phyloP scores from a whole-genome alignment of 441 rosid genomes.

The Erysimum cheiri region DNA sequence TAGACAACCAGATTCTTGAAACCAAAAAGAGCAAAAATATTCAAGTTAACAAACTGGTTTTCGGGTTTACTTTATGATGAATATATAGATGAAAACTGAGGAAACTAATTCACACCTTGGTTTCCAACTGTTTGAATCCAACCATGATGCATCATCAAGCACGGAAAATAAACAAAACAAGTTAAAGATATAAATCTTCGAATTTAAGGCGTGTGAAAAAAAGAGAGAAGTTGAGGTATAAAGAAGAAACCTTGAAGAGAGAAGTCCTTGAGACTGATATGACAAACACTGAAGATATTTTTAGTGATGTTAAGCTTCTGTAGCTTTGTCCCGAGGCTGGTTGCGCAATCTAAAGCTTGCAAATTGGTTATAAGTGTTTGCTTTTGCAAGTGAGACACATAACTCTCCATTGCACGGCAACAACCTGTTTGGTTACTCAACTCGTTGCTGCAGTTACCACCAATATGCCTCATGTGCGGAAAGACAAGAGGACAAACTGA shows the following conservation, averaged over 20 bases:
- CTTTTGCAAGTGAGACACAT: slow-evolving; percentile 88
- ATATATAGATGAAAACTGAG: neutral
- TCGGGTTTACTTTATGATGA: neutral
- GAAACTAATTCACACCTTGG: slow-evolving; percentile 30
- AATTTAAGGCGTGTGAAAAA: neutral
- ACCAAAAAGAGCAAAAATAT: slow-evolving; percentile 19
- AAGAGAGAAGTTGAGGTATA: slow-evolving; percentile 74
- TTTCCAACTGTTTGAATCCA: slow-evolving; percentile 40
- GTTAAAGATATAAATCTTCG: neutral
- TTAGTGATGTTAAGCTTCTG: slow-evolving; percentile 67
- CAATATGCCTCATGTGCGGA: slow-evolving; percentile 71
- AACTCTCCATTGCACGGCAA: slow-evolving; percentile 82
- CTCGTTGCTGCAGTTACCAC: slow-evolving; percentile 63
- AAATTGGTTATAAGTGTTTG: slow-evolving; percentile 88
- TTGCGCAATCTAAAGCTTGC: slow-evolving; percentile 93
- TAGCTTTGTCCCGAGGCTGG: slow-evolving; percentile 70
- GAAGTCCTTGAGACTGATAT: slow-evolving; percentile 91
- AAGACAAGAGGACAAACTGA: slow-evolving; percentile 93
- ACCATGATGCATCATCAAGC: slow-evolving; percentile 28
- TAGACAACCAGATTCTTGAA: slow-evolving; percentile 83
- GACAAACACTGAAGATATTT: slow-evolving; percentile 78
- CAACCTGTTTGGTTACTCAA: slow-evolving; percentile 64
- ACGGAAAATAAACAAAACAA: neutral
- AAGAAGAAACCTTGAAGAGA: slow-evolving; percentile 81
- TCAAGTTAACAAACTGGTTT: slow-evolving; percentile 16